A percentile compares a stretch with the other conserved stretches of the same genome.
Conservation (phyloP, 1,284 basidiomycete species). For the Exobasidium cylindrosporum region DNA sequence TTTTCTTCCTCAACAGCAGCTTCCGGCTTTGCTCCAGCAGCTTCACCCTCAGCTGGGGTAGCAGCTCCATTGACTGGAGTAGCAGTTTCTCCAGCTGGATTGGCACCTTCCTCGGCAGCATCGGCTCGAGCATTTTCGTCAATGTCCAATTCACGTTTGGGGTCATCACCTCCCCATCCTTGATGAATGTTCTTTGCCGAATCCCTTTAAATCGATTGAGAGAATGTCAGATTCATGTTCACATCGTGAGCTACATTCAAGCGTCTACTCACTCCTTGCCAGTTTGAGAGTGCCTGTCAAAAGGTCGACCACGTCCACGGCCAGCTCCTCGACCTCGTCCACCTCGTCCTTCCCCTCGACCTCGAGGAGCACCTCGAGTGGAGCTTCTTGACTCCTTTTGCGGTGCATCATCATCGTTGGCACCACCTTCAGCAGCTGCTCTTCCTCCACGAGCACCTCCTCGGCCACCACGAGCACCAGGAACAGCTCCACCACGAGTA, state of each 20-base stretch:
- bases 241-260: conserved; percentile 19
- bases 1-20: conserved; percentile 70
- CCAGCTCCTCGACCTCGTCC: conserved; percentile 53
- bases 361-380: conserved; percentile 58
- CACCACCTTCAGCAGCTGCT: conserved; percentile 11
- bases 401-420: conserved; percentile 15
- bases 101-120: conserved; percentile 41
- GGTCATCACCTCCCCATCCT: conserved; percentile 86
- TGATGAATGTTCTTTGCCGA: conserved; percentile 87
- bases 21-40: conserved; percentile 34
- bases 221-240: not conserved
- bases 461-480: conserved; percentile 25
- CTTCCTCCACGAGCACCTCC: conserved; percentile 19
- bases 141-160: conserved; percentile 69
- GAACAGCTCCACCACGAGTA: conserved; percentile 23
- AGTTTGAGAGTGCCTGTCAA: conserved; percentile 77
- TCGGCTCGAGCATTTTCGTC: conserved; percentile 66
- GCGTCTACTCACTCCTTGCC: conserved; percentile 59
- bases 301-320: conserved; percentile 68
- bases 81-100: conserved; percentile 10
- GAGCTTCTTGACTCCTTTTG: conserved; percentile 11
- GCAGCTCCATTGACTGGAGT: conserved; percentile 53
- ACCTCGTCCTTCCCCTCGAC: conserved; percentile 59
- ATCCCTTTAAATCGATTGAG: conserved; percentile 64
- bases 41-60: conserved; percentile 56